A percentile compares a stretch with the other conserved stretches of the same genome.
Conservation (phyloP, 164 flowering plant species). For the Santalum album region DNA sequence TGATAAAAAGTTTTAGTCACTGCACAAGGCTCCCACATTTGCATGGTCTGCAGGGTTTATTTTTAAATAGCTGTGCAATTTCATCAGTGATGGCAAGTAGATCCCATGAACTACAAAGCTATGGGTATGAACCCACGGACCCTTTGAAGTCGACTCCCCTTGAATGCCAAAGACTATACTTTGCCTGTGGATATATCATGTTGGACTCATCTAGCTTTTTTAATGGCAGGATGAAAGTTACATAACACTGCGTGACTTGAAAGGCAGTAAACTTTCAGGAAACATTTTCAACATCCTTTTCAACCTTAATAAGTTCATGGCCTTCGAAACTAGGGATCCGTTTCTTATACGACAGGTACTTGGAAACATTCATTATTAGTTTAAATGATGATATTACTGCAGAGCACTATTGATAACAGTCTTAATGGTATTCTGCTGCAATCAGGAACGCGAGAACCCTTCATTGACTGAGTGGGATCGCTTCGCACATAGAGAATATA, state of each 20-base stretch:
- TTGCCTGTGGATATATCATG: too few relatives aligned
- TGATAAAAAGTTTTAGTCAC: too few relatives aligned
- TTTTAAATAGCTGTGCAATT: too few relatives aligned
- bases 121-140: too few relatives aligned
- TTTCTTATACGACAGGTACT: slow-evolving; percentile 98
- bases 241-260: slow-evolving; percentile 68
- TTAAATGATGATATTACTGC: too few relatives aligned
- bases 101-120: too few relatives aligned
- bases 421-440: not conserved
- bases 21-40: too few relatives aligned
- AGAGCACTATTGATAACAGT: not conserved
- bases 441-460: slow-evolving; percentile 93
- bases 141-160: too few relatives aligned
- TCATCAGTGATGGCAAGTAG: too few relatives aligned
- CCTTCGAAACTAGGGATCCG: slow-evolving; percentile 94
- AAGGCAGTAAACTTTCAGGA: slow-evolving; percentile 80
- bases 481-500: slow-evolving; percentile 93
- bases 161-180: too few relatives aligned
- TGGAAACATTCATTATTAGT: too few relatives aligned
- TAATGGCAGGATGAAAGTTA: slow-evolving; percentile 57
- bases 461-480: slow-evolving; percentile 99
- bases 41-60: too few relatives aligned
- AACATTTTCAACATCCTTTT: slow-evolving; percentile 90
- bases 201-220: not conserved
- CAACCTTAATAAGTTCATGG: slow-evolving; percentile 93